A percentile compares a stretch with the other conserved stretches of the same genome.
These are phyloP conservation scores for Morella rubra DNA, from an alignment of 306 rosid genomes.

Conservation along the genomic window DNA sequence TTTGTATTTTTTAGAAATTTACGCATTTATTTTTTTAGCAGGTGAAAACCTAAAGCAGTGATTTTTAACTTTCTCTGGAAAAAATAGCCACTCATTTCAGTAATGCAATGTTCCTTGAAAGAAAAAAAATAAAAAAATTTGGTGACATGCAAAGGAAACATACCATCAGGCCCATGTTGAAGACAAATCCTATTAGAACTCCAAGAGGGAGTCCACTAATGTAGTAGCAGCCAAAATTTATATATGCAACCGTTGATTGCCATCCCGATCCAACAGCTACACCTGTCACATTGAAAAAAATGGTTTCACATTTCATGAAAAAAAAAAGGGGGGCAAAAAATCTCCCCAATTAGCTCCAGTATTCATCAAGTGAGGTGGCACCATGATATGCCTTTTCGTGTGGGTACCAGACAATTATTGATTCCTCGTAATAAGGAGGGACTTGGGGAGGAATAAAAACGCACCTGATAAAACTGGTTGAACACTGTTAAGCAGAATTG, in stretches of 20 bases:
- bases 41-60: too few species aligned
- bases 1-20: too few species aligned
- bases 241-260: constrained; percentile 56
- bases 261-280: constrained; percentile 76
- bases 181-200: constrained; percentile 47
- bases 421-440: not conserved
- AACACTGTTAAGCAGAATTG: constrained; percentile 29
- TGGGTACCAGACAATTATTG: too few species aligned
- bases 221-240: constrained; percentile 58
- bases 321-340: not conserved
- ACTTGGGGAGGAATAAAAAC: not conserved
- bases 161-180: constrained; percentile 38
- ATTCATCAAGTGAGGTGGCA: not conserved
- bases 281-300: constrained; percentile 22
- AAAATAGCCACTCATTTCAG: too few species aligned
- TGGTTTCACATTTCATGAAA: too few species aligned
- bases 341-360: too few species aligned
- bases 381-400: too few species aligned
- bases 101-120: too few species aligned
- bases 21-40: too few species aligned
- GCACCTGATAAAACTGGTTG: constrained; percentile 71
- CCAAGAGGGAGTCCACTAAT: constrained; percentile 51
- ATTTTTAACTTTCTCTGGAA: too few species aligned
- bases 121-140: too few species aligned
- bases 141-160: not conserved